Conservation (phyloP, 768 basidiomycete species). For the Sarcomyxa edulis region DNA sequence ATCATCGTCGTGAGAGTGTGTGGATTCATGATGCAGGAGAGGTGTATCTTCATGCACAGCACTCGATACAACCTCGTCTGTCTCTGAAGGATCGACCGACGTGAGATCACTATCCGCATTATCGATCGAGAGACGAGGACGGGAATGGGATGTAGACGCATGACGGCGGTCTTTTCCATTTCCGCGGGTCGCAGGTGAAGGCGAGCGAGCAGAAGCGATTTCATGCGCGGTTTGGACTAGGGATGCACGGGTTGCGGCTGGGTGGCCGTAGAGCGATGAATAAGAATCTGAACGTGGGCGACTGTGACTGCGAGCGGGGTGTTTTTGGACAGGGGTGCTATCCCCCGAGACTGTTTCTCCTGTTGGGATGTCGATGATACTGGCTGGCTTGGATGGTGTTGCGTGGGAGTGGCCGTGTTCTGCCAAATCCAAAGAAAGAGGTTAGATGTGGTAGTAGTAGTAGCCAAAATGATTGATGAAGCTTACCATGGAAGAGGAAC, state of each 20-base stretch:
- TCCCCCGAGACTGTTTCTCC: slow-evolving; percentile 16
- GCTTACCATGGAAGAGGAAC: slow-evolving; percentile 89
- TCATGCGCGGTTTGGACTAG: slow-evolving; percentile 83
- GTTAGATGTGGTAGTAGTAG: slow-evolving; percentile 4
- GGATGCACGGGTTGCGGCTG: slow-evolving; percentile 64
- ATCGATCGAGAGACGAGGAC: slow-evolving; percentile 22
- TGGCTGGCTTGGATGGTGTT: slow-evolving; percentile 33
- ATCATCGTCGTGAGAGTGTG: slow-evolving; percentile 5
- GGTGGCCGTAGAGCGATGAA: slow-evolving; percentile 70
- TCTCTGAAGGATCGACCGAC: slow-evolving; percentile 24
- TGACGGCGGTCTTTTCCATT: slow-evolving; percentile 11
- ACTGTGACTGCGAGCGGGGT: slow-evolving; percentile 20
- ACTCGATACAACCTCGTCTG: slow-evolving; percentile 2
- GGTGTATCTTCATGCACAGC: too few species aligned
- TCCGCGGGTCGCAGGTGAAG: slow-evolving; percentile 29
- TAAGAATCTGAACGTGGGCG: slow-evolving; percentile 35
- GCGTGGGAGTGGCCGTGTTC: slow-evolving; percentile 67
- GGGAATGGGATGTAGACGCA: slow-evolving; percentile 9
- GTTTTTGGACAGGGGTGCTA: slow-evolving; percentile 26
- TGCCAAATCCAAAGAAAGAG: slow-evolving; percentile 25
- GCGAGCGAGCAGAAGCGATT: slow-evolving; percentile 54
- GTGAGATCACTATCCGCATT: not conserved
- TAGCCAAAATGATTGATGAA: slow-evolving; percentile 1
- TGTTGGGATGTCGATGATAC: slow-evolving; percentile 22
- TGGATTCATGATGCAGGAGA: slow-evolving; percentile 26